phyloP scores from a whole-genome alignment of 345 rosid species.

The Aquilaria sinensis region DNA sequence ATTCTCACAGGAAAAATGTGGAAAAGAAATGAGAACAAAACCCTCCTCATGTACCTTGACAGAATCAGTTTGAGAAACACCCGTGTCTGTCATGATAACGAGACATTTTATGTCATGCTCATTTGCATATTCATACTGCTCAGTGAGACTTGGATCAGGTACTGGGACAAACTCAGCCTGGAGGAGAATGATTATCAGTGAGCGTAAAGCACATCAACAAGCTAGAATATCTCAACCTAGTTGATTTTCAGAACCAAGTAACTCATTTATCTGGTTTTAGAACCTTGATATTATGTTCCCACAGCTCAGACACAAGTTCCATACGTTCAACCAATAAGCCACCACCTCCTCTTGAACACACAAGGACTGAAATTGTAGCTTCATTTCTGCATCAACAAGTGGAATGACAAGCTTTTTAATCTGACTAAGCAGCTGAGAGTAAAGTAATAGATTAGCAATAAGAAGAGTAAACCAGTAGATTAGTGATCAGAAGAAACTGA shows the following conservation, averaged over 20 bases:
- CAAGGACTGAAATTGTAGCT: conserved; percentile 52
- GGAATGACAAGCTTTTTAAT: too few relatives aligned
- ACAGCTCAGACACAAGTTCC: conserved; percentile 82
- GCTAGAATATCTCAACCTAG: background rate
- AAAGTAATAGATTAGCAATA: conserved; percentile 3
- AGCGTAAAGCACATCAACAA: conserved; percentile 8
- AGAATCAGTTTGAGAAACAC: conserved; percentile 57
- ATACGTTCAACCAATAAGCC: conserved; percentile 89
- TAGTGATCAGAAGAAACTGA: conserved; percentile 15
- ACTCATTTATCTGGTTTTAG: conserved; percentile 5
- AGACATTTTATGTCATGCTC: conserved; percentile 89
- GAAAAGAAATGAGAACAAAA: background rate
- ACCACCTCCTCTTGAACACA: conserved; percentile 98
- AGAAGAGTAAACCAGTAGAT: conserved; percentile 3
- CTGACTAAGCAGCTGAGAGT: background rate
- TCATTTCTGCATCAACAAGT: conserved; percentile 49
- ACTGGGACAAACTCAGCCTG: conserved; percentile 86
- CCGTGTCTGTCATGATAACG: conserved; percentile 73
- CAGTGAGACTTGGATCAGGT: conserved; percentile 94
- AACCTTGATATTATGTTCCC: conserved; percentile 93
- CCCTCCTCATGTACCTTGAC: conserved; percentile 51
- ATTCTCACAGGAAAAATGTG: background rate
- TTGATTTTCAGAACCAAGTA: background rate
- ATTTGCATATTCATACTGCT: conserved; percentile 93
- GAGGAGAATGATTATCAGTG: conserved; percentile 12